Evolutionary conservation across 441 rosid species (phyloP).

Genomic region (Populus hybrid): DNA sequence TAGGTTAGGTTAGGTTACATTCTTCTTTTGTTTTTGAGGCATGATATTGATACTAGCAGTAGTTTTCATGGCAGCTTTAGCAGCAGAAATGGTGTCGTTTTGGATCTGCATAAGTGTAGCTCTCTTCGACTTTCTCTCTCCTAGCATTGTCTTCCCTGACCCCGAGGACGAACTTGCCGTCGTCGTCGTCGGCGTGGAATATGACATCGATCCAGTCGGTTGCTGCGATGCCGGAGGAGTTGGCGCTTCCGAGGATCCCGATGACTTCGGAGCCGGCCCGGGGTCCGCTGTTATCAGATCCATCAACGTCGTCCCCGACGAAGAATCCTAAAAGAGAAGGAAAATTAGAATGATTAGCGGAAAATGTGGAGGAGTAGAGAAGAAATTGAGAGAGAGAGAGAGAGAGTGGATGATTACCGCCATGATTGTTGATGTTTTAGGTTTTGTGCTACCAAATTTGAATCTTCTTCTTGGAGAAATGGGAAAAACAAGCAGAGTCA

Average conservation of each 20-base stretch:
- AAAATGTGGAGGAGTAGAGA: neutral
- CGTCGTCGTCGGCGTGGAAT: neutral
- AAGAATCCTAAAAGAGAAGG: constrained; percentile 50
- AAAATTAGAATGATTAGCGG: neutral
- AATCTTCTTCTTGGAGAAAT: neutral
- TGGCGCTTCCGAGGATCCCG: constrained; percentile 31
- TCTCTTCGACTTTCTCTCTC: constrained; percentile 86
- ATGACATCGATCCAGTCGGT: constrained; percentile 19
- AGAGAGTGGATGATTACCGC: neutral
- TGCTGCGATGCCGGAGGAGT: constrained; percentile 28
- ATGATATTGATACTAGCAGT: constrained; percentile 75
- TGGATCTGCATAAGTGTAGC: constrained; percentile 89
- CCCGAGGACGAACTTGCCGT: constrained; percentile 21
- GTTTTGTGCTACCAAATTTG: neutral
- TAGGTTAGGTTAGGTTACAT: constrained; percentile 21
- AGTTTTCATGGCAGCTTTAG: constrained; percentile 69
- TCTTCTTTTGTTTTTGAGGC: constrained; percentile 78
- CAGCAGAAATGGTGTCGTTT: constrained; percentile 86
- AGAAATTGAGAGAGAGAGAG: neutral
- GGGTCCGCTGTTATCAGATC: constrained; percentile 98
- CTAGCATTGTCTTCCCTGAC: constrained; percentile 50
- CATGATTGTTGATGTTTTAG: neutral
- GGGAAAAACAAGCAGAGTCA: neutral
- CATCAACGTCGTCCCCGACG: constrained; percentile 92
- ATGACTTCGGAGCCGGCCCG: constrained; percentile 42